These are phyloP conservation scores for Lumnitzera racemosa DNA, from an alignment of 345 rosid species.

Conservation along the genomic window DNA sequence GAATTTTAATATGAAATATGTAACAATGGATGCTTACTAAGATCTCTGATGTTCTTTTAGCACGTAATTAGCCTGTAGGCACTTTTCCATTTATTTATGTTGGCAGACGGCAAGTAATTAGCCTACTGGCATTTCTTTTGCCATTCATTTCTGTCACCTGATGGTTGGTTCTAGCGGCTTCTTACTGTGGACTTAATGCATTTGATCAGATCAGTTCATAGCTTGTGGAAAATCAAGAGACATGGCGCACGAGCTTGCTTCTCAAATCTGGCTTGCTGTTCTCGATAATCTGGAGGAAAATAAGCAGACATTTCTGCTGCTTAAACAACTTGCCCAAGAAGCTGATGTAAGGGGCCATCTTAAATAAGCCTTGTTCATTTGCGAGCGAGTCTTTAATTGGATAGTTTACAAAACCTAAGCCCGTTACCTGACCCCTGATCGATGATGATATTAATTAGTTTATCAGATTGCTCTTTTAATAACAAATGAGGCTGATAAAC, in stretches of 20 bases:
- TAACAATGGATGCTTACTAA: no score
- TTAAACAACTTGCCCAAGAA: constrained; percentile 69
- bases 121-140: no score
- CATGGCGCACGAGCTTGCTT: constrained; percentile 60
- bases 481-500: no score
- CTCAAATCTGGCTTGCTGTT: constrained; percentile 80
- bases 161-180: not conserved
- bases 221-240: constrained; percentile 73
- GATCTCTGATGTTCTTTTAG: no score
- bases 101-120: no score
- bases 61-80: no score
- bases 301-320: constrained; percentile 55
- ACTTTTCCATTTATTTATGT: no score
- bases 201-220: constrained; percentile 66
- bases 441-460: no score
- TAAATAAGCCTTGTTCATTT: not conserved
- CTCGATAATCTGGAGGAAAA: constrained; percentile 81
- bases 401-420: no score
- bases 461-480: no score
- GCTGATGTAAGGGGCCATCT: constrained; percentile 47
- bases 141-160: not conserved
- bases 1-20: no score
- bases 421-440: no score
- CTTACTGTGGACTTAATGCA: constrained; percentile 4
- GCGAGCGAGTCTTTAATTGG: not conserved